Base-by-base conservation (phyloP, 306 rosid genomes). In the Bauhinia variegata region DNA sequence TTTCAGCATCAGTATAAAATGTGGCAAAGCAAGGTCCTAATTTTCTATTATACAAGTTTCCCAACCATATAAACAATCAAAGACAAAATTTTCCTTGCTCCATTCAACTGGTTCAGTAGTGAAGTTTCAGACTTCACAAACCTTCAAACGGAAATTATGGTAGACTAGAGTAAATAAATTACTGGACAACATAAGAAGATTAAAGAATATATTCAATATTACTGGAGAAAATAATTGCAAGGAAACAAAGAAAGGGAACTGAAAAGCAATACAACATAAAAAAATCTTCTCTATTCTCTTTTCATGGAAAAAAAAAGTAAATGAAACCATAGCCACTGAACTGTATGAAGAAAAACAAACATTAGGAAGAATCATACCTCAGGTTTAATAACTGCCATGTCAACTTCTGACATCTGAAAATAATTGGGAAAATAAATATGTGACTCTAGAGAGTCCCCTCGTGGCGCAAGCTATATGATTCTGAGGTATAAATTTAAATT, bases 391-490 rank as follows among this genome's bases (percentile, higher is more conserved):
- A 89, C 87, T 1, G 87, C 87, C 93, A 85, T 78, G 63, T 78
- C 91, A 77, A 64, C 67, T 83, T 89, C 97, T 31, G 98, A 81
- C 96, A 92, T 92, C 59, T 85, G 78, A 74, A 68, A 77, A 47
- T 43, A 7, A 17, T 57, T 68, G 70, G 30, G 48, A 51, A 37
- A 57, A 4, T 0, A 56, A 62, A 31, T 60, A 48, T 30, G 57
- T 9, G 41, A 48, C 60, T 12, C 23, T 33, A 36, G 51, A 65
- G 68, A 28, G 39, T 67, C 68, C 17, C 60, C 67, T 49, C 18
- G 34, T 44, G 53, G 43, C 4, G 23, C 47, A 72, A 62, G 63
- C 60, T 17, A 54, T 43, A 68, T 18, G 38, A 17, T 66, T 5
- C 63, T 56, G 57, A 14, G 30, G 49, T 30, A 34, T 44, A 15